Evolutionary conservation across 805 yeast species (phyloP).

Genomic region (Metschnikowia sp.): DNA sequence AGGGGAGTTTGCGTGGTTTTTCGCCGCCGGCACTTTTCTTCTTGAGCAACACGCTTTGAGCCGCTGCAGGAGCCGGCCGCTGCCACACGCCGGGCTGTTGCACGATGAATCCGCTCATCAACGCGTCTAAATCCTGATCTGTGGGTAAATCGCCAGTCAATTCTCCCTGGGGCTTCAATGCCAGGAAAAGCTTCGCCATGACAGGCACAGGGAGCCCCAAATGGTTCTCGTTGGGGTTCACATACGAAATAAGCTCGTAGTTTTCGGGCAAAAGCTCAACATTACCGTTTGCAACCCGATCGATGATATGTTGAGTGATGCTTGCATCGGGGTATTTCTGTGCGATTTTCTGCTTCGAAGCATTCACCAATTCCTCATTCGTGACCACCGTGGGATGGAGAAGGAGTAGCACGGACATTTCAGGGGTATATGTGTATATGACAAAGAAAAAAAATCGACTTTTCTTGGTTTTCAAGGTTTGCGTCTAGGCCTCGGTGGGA

Average conservation of each 20-base stretch:
- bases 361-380: slow-evolving; percentile 45
- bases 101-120: slow-evolving; percentile 62
- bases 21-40: slow-evolving; percentile 16
- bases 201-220: slow-evolving; percentile 47
- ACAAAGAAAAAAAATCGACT: background rate
- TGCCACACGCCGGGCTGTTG: slow-evolving; percentile 46
- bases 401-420: slow-evolving; percentile 40
- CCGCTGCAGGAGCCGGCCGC: slow-evolving; percentile 43
- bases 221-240: slow-evolving; percentile 50
- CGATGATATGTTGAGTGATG: slow-evolving; percentile 52
- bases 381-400: slow-evolving; percentile 69
- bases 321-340: slow-evolving; percentile 25
- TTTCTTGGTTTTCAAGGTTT: background rate
- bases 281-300: slow-evolving; percentile 50
- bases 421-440: too few relatives aligned
- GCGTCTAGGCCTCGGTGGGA: background rate
- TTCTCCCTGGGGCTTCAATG: slow-evolving; percentile 44
- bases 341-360: slow-evolving; percentile 31
- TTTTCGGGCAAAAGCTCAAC: slow-evolving; percentile 34
- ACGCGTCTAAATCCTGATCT: slow-evolving; percentile 55
- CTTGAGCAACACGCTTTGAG: slow-evolving; percentile 30
- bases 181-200: slow-evolving; percentile 35
- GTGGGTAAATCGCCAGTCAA: slow-evolving; percentile 53
- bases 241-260: slow-evolving; percentile 47
- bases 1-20: slow-evolving; percentile 17